A percentile compares a stretch with the other conserved stretches of the same genome.
phyloP scores from a whole-genome alignment of 225 moss, liverwort and hornwort species.

The Physcomitrellopsis africana region DNA sequence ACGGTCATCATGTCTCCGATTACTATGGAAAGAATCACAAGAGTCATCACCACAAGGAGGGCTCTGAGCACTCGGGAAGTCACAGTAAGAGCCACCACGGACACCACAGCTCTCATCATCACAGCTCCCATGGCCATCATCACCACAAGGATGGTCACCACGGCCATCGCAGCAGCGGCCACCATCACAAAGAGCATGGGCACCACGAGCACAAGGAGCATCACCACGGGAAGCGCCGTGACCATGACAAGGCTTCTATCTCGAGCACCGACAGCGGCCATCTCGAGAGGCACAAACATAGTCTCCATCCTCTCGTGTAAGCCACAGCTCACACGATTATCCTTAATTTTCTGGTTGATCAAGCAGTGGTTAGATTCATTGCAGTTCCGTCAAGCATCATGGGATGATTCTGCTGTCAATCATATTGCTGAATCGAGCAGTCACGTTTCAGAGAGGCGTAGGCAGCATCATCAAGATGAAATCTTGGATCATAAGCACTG shows the following conservation, averaged over 20 bases:
- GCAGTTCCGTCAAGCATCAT: not conserved
- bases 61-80: no score
- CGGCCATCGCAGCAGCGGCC: not conserved
- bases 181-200: slow-evolving; percentile 16
- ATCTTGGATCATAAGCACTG: slow-evolving; percentile 38
- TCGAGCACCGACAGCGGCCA: slow-evolving; percentile 31
- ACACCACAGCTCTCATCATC: slow-evolving; percentile 22
- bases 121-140: not conserved
- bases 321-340: slow-evolving; percentile 14
- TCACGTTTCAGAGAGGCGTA: slow-evolving; percentile 20
- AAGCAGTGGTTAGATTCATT: no score
- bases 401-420: slow-evolving; percentile 12
- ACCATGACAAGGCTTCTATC: slow-evolving; percentile 35
- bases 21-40: no score
- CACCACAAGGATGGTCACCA: no score
- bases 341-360: not conserved
- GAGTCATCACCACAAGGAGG: slow-evolving; percentile 7
- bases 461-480: slow-evolving; percentile 29
- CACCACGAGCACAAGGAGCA: slow-evolving; percentile 38
- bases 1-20: no score
- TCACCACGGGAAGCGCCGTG: slow-evolving; percentile 31
- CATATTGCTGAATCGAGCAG: slow-evolving; percentile 34
- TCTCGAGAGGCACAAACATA: slow-evolving; percentile 27
- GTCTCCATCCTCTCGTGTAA: slow-evolving; percentile 41
- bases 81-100: not conserved